Evolutionary conservation across 164 flowering plant genomes (phyloP), one percentile per base, ranked within the genome.

Genomic region (Magnolia changhungtana): DNA sequence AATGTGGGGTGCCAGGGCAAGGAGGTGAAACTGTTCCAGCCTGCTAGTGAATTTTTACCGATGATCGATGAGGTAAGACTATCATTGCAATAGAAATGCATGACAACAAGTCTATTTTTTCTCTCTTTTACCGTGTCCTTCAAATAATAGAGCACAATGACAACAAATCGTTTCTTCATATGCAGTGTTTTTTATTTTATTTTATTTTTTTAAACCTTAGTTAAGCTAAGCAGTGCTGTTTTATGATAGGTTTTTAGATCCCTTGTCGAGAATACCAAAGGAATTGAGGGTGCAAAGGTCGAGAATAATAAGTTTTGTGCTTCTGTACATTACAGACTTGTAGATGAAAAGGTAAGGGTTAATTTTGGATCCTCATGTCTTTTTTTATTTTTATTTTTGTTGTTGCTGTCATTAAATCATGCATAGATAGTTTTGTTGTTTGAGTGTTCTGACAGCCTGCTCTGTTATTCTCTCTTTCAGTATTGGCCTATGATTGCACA

Each of bases 321-420:
- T 72, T 92, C 98, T 83, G 96, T 96, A 82, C 99, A 96, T 90
- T 96, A 94, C 72, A 93, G 99, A 52, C 90, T 90, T 74, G 98
- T 94, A 72, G 95, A 94, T 50, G 96, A 90, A 86, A 88, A 94
- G 88, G 99, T 96, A 80, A 72, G 63, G 27, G n/a, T 24, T 77
- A 3, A 45, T 0, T 31, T 4, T n/a, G 9, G 50, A 27, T 19
- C 51, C 31, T 14, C 10, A 14, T 11, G 45, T 55, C 18, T 2
- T 13, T 13, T 16, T 55, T 55, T 55, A 0, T 14, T 4, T 52
- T 52, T 58, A 31, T 23, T 24, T 11, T 14, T 29, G 27, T 45
- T 61, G 27, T 67, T 67, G 14, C 31, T 31, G 2, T 8, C 45
- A 4, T 5, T 65, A 24, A 14, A 65, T 65, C 24, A 65, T 23